A percentile compares a stretch with the other conserved stretches of the same genome.
phyloP scores from a whole-genome alignment of 1,139 yeast species.

The Protomyces macrosporus region DNA sequence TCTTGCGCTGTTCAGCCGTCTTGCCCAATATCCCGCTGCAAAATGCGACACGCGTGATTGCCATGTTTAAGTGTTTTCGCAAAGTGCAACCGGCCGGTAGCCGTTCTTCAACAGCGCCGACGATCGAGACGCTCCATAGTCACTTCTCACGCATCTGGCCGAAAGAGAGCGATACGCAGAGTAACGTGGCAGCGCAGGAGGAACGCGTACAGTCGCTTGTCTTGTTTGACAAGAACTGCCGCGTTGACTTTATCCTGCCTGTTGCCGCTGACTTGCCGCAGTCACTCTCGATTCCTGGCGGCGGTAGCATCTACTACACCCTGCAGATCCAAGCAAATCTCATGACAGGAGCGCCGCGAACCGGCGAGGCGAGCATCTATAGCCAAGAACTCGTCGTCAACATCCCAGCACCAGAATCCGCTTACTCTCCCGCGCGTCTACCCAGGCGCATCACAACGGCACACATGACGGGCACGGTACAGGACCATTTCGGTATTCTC shows the following conservation, averaged over 20 bases:
- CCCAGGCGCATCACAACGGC: conserved; percentile 22
- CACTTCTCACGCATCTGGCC: conserved; percentile 19
- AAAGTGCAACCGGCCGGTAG: conserved; percentile 1
- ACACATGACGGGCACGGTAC: conserved; percentile 8
- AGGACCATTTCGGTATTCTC: conserved; percentile 70
- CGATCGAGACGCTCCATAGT: conserved; percentile 10
- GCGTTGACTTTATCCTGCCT: conserved; percentile 9
- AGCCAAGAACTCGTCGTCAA: conserved; percentile 13
- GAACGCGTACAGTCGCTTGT: not conserved
- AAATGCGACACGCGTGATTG: conserved; percentile 20
- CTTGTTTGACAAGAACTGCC: not conserved
- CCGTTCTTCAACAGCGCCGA: not conserved
- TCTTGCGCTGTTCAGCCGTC: conserved; percentile 6
- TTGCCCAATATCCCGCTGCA: conserved; percentile 12
- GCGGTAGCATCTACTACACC: conserved; percentile 20
- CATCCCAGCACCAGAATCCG: conserved; percentile 20
- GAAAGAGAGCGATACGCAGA: not conserved
- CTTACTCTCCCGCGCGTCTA: conserved; percentile 12
- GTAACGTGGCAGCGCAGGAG: not conserved
- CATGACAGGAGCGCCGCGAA: not conserved
- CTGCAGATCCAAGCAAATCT: conserved; percentile 17
- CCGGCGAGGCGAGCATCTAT: conserved; percentile 6
- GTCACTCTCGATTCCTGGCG: conserved; percentile 6
- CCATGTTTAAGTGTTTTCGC: conserved; percentile 24
- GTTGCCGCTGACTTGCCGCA: conserved; percentile 18